These are phyloP conservation scores for Haplosporangium gracile DNA, from an alignment of 192 early-diverging fungal genomes.

Conservation along the genomic window DNA sequence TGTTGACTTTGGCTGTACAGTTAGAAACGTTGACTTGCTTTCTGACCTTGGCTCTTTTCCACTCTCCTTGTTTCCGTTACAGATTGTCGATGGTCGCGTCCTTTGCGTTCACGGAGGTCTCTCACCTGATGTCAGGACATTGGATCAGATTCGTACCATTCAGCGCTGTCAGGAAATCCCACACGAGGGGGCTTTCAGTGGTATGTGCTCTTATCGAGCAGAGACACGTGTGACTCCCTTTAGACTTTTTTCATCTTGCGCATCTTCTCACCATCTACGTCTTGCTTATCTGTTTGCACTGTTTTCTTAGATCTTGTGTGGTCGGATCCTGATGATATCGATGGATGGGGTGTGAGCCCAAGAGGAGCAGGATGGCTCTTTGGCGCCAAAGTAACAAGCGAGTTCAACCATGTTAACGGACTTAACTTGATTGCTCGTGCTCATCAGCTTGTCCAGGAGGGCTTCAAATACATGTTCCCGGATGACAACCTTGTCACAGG, in stretches of 20 bases:
- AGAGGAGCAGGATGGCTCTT: conserved; percentile 98
- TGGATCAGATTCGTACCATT: conserved; percentile 96
- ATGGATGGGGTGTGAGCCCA: conserved; percentile 91
- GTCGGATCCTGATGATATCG: conserved; percentile 97
- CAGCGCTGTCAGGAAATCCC: conserved; percentile 96
- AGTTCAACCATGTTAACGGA: conserved; percentile 96
- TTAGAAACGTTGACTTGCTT: not conserved
- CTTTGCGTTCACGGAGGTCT: conserved; percentile 95
- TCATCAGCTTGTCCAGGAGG: conserved; percentile 98
- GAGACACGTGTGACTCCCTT: not conserved
- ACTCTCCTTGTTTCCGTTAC: conserved; percentile 10
- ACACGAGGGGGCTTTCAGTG: conserved; percentile 94
- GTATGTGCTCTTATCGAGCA: conserved; percentile 22
- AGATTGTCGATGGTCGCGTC: conserved; percentile 96
- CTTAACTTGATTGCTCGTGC: conserved; percentile 93
- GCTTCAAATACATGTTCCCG: conserved; percentile 95
- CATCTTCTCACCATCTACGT: not conserved
- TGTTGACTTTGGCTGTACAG: not conserved
- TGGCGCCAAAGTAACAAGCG: conserved; percentile 93
- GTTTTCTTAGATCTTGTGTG: conserved; percentile 87
- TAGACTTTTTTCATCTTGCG: not conserved
- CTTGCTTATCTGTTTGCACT: not conserved
- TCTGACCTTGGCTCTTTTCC: not conserved
- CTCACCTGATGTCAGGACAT: conserved; percentile 91
- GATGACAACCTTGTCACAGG: conserved; percentile 94